Evolutionary conservation across 1,284 basidiomycete genomes (phyloP).

Genomic region (Cystobasidium slooffiae): DNA sequence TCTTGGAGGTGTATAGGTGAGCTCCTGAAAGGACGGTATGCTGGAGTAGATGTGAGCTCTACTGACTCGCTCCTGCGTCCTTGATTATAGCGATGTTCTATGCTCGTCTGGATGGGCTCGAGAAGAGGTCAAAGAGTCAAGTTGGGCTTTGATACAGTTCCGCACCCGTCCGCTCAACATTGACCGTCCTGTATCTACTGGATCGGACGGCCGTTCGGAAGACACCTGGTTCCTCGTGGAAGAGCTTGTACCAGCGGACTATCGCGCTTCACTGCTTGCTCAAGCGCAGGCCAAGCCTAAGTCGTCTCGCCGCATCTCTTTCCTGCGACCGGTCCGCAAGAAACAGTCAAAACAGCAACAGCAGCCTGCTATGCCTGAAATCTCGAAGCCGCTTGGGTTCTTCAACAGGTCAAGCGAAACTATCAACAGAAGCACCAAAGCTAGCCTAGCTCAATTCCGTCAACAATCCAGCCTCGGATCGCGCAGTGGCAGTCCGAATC

Average conservation of each 20-base stretch:
- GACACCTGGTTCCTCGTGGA: constrained; percentile 54
- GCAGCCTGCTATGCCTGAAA: constrained; percentile 36
- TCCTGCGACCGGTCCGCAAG: constrained; percentile 38
- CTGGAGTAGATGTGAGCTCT: not conserved
- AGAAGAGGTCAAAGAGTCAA: constrained; percentile 54
- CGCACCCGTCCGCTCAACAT: constrained; percentile 37
- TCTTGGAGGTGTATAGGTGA: constrained; percentile 54
- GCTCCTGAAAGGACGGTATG: not conserved
- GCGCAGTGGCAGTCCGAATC: constrained; percentile 21
- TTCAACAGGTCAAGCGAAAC: constrained; percentile 22
- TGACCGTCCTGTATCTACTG: not conserved
- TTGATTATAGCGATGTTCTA: constrained; percentile 49
- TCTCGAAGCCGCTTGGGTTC: constrained; percentile 21
- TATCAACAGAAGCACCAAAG: constrained; percentile 14
- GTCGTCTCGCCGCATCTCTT: constrained; percentile 37
- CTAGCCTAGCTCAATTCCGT: constrained; percentile 11
- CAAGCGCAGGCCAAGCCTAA: constrained; percentile 42
- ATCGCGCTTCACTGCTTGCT: constrained; percentile 48
- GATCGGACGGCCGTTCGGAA: constrained; percentile 48
- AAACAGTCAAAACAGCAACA: constrained; percentile 31
- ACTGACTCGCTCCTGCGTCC: not conserved
- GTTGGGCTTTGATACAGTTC: constrained; percentile 53
- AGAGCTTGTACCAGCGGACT: constrained; percentile 54
- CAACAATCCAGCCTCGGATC: not conserved
- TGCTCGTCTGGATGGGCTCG: constrained; percentile 53